Base-by-base conservation (phyloP, 805 yeast genomes). In the Zygoascus flipseniorum region DNA sequence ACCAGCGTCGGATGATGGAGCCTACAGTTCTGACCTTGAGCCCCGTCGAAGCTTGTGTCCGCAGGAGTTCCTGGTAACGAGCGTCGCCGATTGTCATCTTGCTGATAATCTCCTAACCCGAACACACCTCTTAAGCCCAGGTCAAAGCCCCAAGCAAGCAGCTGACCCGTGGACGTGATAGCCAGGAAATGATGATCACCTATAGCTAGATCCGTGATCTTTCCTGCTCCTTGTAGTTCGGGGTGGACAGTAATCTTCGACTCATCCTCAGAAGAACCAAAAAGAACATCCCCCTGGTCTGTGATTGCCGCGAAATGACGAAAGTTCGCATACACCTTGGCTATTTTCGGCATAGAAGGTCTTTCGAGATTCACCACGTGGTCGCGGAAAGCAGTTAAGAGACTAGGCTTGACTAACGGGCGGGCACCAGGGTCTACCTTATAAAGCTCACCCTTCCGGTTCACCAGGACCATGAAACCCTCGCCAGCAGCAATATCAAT, bases 151-250 rank as follows among this genome's bases (percentile, higher is more conserved):
- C 49, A 46, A n/a, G 49, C 18, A 14, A 46, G 32, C 3, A 46
- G 5, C 41, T 31, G 18, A 9, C 49, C 49, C 4, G 37, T 8
- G 8, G 23, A 26, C 3, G 31, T 31, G 5, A 31, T n/a, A 14
- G 49, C 49, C 13, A 46, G 16, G 41, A 46, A 46, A 31, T 46
- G 49, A 46, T 46, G 49, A 31, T 46, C 49, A 4, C 49, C 49
- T 31, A 46, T 5, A 3, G 49, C 39, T 11, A 46, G 23, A 31
- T 46, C 49, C 20, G 32, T 46, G 13, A 46, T 32, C 5, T 31
- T 18, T 11, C 26, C 26, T 6, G 20, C 20, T 8, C 44, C 44
- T 10, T 42, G 44, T 16, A 46, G 41, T 19, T 46, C 41, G 8
- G 49, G 41, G 26, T 46, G 32, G 6, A 26, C 49, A 5, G 16